Evolutionary conservation across 2,329 filamentous ascomycete genomes (phyloP), one percentile per base, ranked within the genome.

Genomic region (Trichoderma guizhouense): DNA sequence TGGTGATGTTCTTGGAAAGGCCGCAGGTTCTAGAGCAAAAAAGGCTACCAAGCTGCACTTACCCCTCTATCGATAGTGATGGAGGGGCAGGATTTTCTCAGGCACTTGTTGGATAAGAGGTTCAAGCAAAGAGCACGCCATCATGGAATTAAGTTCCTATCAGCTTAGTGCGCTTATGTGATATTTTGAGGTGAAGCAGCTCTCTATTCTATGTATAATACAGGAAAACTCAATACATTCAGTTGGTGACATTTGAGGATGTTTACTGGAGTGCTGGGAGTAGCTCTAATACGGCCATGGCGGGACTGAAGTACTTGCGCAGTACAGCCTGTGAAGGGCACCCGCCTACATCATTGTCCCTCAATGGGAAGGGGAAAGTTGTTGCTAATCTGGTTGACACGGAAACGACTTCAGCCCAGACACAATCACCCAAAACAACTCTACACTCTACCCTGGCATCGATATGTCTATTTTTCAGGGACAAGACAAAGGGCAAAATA

Each of bases 61-160:
- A 62, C 66, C 66, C 66, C 66, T 61, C 66, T 69, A 69, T 69
- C 66, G 66, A 69, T 69, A 69, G 55, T 8, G 28, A 36, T 62
- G 66, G 66, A 69, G 66, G 66, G 66, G 66, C 66, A 62, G 28
- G 36, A 28, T 69, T 60, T 69, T 61, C 43, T 34, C 18, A 14
- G 32, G 30, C 18, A 21, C 30, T 21, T 2, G n/a, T 14, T 34
- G 39, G 57, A 36, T 24, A 26, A 34, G 63, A 28, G 26, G 26
- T 21, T 66, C 12, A 51, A 36, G 47, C n/a, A 53, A 55, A 24
- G 53, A 69, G 66, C 66, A 69, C 66, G 66, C 28, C 39, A 69
- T 61, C 64, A 34, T 24, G 30, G 57, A 14, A n/a, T 34, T 60
- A n/a, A 5, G 15, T 60, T 21, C 53, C 14, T 51, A 9, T 3